Conservation (phyloP, 2,329 filamentous ascomycete species). For the Colletotrichum sp. region DNA sequence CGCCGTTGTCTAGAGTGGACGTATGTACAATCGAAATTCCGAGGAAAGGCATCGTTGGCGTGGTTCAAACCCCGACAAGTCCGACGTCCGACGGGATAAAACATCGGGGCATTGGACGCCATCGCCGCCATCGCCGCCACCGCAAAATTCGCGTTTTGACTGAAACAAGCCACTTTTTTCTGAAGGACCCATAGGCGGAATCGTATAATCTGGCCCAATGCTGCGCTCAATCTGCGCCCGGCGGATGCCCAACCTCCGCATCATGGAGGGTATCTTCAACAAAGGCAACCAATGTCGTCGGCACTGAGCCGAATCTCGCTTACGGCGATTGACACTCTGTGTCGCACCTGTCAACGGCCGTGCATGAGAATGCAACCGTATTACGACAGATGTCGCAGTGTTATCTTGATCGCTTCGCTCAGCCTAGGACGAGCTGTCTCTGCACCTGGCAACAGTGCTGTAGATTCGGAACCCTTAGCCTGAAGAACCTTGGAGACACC, state of each 20-base stretch:
- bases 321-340: background rate
- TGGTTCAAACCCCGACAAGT: background rate
- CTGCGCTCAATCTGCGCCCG: background rate
- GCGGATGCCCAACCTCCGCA: background rate
- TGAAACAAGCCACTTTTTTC: background rate
- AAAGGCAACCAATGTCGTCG: background rate
- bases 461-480: background rate
- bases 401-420: background rate
- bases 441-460: background rate
- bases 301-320: background rate
- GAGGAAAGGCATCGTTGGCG: background rate
- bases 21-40: background rate
- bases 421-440: background rate
- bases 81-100: background rate
- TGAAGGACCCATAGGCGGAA: background rate
- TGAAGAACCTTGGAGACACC: background rate
- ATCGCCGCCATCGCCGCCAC: background rate
- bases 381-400: background rate
- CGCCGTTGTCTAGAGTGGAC: background rate
- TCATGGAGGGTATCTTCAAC: background rate
- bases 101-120: background rate
- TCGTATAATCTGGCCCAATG: background rate
- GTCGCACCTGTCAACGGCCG: background rate
- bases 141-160: background rate
- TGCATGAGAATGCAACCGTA: background rate